Evolutionary conservation across 495 filamentous ascomycete species (phyloP), one percentile per base, ranked within the genome.

Genomic region (Trichoderma gamsii): DNA sequence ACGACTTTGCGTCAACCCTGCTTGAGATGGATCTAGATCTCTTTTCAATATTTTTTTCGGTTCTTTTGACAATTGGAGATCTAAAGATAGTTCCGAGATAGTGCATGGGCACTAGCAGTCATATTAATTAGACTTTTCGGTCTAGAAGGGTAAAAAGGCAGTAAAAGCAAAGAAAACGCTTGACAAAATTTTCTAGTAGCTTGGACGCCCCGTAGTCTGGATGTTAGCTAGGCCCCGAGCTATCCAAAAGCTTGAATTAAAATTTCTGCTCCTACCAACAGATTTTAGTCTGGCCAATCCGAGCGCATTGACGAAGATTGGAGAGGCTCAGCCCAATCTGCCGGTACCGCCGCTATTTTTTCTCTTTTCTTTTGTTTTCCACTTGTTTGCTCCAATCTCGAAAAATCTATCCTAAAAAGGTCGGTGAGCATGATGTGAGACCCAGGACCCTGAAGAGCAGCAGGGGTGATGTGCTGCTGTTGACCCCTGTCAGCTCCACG

Each of bases 351-450:
- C n/a, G 16, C n/a, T 56, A 23, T 56, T 18, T 46, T 46, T 46
- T 46, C n/a, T 29, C 29, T 29, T 18, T 46, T 46, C 12, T 46
- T 46, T 46, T 46, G 1, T 16, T 38, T 6, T 38, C 8, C 35
- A 0, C 35, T 38, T 38, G 3, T 38, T 29, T 29, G 29, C 29
- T 29, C 29, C 29, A 29, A 29, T 29, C 41, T 46, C 51, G 51
- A 56, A 56, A 11, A 56, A 56, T 56, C 51, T 56, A 16, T 16
- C 51, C 51, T 12, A 56, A 56, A 21, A 25, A 25, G n/a, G 51
- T 5, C n/a, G 51, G 51, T 56, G 51, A 56, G 51, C 51, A 56
- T 56, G 51, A 56, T 21, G 51, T 56, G 21, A 56, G 51, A 56
- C 51, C 51, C 51, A 56, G 51, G 51, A 56, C 51, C 51, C 51